A percentile compares a stretch with the other conserved stretches of the same genome.
phyloP scores from a whole-genome alignment of 768 basidiomycete species.

The Pleurotus tuoliensis region DNA sequence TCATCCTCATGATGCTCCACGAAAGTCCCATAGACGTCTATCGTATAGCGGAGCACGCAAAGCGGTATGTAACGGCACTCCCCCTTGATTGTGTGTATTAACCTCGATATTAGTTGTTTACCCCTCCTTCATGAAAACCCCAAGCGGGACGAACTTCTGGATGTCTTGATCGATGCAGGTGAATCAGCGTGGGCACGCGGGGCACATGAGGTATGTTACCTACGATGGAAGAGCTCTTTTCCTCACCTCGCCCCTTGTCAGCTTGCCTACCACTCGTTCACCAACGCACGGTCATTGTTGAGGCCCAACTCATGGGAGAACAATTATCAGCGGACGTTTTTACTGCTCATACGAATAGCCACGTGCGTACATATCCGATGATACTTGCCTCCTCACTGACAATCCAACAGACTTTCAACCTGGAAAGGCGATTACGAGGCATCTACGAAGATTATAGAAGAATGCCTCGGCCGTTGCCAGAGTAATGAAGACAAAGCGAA shows the following conservation, averaged over 20 bases:
- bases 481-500: slow-evolving; percentile 53
- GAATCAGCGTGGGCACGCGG: slow-evolving; percentile 70
- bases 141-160: slow-evolving; percentile 56
- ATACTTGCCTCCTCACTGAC: not conserved
- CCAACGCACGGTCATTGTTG: slow-evolving; percentile 54
- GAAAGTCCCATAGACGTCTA: slow-evolving; percentile 60
- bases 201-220: slow-evolving; percentile 59
- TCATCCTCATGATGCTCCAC: slow-evolving; percentile 68
- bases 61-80: slow-evolving; percentile 34
- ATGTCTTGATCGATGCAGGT: slow-evolving; percentile 62
- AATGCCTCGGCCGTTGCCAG: slow-evolving; percentile 47
- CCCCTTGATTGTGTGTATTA: not conserved
- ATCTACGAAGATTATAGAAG: slow-evolving; percentile 50
- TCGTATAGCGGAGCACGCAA: slow-evolving; percentile 67
- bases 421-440: slow-evolving; percentile 61
- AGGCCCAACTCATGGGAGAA: slow-evolving; percentile 50
- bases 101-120: slow-evolving; percentile 43
- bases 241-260: slow-evolving; percentile 18
- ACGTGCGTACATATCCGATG: slow-evolving; percentile 39
- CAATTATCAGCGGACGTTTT: slow-evolving; percentile 45
- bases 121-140: slow-evolving; percentile 56
- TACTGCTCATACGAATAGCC: slow-evolving; percentile 52
- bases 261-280: slow-evolving; percentile 61
- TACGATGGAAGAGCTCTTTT: not conserved
- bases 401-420: slow-evolving; percentile 43